These are phyloP conservation scores for Mycena indigotica DNA, from an alignment of 768 basidiomycete genomes.

Conservation along the genomic window DNA sequence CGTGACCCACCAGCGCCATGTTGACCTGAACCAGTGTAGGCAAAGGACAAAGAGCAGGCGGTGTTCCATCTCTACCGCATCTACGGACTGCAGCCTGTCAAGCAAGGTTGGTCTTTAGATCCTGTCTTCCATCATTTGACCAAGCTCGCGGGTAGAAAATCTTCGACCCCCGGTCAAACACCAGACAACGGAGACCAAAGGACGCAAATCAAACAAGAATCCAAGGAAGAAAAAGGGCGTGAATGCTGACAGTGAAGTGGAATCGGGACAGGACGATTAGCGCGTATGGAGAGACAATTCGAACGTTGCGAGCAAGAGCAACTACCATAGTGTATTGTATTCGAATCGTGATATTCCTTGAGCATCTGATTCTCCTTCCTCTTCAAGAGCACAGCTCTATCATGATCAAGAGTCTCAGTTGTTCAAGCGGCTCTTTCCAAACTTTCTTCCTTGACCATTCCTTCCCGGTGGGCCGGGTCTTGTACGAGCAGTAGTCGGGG, in stretches of 20 bases:
- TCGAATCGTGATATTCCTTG: no score
- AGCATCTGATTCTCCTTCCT: no score
- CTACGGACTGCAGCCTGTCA: constrained; percentile 70
- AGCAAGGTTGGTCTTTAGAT: constrained; percentile 41
- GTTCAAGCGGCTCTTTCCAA: background rate
- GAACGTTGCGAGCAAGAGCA: no score
- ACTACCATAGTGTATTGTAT: no score
- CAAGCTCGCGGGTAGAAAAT: background rate
- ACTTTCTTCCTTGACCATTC: background rate
- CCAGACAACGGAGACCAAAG: constrained; percentile 2
- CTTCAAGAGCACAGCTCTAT: background rate
- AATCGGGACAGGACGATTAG: no score
- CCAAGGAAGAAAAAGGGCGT: background rate
- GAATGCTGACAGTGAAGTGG: background rate
- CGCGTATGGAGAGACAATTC: no score
- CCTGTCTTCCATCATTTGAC: constrained; percentile 20
- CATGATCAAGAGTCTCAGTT: background rate
- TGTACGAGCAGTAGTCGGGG: background rate
- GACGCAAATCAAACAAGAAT: background rate
- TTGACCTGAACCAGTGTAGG: no score
- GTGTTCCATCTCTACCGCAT: constrained; percentile 83
- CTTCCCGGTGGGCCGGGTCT: background rate
- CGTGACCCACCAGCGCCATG: no score
- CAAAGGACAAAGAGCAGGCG: constrained; percentile 92
- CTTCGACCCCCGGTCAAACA: constrained; percentile 5